A percentile compares a stretch with the other conserved stretches of the same genome.
These are phyloP conservation scores for Lodderomyces jiufengensis DNA, from an alignment of 1,139 yeast species.

Conservation along the genomic window DNA sequence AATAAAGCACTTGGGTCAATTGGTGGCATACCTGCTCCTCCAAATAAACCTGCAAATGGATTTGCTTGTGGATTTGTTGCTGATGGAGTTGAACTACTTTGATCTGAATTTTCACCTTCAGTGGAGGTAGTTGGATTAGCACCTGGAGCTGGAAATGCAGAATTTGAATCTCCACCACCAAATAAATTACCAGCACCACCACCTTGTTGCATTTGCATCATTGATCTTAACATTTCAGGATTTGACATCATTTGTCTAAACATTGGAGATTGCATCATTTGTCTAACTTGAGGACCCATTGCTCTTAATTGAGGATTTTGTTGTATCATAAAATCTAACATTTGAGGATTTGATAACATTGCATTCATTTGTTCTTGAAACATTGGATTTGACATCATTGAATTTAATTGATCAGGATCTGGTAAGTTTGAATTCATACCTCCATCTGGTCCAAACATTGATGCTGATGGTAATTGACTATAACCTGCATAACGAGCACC, in stretches of 20 bases:
- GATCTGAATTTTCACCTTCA: conserved; percentile 13
- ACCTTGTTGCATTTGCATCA: conserved; percentile 72
- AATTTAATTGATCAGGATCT: conserved; percentile 66
- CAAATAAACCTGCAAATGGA: conserved; percentile 51
- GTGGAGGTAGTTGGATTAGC: conserved; percentile 40
- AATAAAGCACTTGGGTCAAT: conserved; percentile 44
- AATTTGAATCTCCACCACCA: conserved; percentile 10
- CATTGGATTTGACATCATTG: conserved; percentile 77
- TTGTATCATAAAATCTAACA: conserved; percentile 78
- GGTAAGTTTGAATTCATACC: conserved; percentile 73
- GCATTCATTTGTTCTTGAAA: conserved; percentile 79
- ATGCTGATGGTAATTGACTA: conserved; percentile 80
- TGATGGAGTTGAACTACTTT: conserved; percentile 15
- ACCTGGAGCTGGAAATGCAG: conserved; percentile 58
- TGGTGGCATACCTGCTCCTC: conserved; percentile 35
- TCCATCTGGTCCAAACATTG: conserved; percentile 94
- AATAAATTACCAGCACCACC: conserved; percentile 28
- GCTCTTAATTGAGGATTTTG: conserved; percentile 80
- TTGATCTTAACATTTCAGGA: conserved; percentile 80
- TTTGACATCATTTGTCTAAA: conserved; percentile 82
- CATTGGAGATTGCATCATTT: conserved; percentile 79
- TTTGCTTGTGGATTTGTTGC: conserved; percentile 28
- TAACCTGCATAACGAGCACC: conserved; percentile 96
- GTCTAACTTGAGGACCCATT: conserved; percentile 87
- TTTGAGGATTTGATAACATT: conserved; percentile 73